These are phyloP conservation scores for Endocladia muricata DNA, from an alignment of 31 red algal genomes.

Conservation along the genomic window DNA sequence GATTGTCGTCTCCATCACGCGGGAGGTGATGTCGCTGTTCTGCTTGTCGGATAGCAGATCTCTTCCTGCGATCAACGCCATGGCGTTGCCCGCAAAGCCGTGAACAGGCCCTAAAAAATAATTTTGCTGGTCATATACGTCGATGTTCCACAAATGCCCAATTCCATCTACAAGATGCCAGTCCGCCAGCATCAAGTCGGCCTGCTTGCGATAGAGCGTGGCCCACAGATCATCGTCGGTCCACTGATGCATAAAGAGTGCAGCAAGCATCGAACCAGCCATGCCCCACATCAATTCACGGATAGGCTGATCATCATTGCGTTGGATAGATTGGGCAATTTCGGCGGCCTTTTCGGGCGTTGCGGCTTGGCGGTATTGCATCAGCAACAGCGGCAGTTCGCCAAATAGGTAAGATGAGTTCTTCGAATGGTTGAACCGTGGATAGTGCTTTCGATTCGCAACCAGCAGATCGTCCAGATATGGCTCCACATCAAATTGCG, in stretches of 20 bases:
- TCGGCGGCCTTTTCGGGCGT: neutral
- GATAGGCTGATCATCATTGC: neutral
- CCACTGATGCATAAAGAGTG: slow-evolving; percentile 2
- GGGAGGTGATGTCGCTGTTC: no score
- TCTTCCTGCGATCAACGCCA: neutral
- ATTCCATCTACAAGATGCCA: neutral
- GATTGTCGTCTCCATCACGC: no score
- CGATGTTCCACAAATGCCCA: slow-evolving; percentile 1
- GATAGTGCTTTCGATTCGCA: no score
- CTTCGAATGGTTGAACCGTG: no score
- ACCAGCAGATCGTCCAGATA: no score
- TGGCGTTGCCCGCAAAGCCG: neutral
- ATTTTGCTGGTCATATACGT: neutral
- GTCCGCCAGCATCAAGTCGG: neutral
- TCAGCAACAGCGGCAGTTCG: no score
- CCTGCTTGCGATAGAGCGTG: neutral
- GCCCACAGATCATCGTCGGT: neutral
- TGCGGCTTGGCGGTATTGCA: no score
- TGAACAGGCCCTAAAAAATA: neutral
- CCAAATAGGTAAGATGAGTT: no score
- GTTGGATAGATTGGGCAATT: neutral
- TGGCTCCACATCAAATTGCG: no score
- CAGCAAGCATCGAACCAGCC: neutral
- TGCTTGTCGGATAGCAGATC: neutral
- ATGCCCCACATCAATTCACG: neutral